These are phyloP conservation scores for Boechera stricta DNA, from an alignment of 345 rosid genomes.

Conservation along the genomic window DNA sequence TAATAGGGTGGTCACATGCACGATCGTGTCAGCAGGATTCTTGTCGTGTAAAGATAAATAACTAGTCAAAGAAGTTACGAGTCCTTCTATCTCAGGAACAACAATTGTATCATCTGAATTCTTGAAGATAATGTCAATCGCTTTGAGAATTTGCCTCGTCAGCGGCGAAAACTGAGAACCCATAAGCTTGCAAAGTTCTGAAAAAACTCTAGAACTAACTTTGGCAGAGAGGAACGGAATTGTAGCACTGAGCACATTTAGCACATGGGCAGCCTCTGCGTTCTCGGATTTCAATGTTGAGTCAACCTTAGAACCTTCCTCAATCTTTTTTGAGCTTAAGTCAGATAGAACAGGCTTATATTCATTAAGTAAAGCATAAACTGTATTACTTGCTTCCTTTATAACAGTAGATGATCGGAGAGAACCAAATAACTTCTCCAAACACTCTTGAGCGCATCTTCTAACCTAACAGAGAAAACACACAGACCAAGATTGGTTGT, in stretches of 20 bases:
- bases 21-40: conserved; percentile 69
- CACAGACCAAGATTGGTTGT: conserved; percentile 19
- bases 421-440: conserved; percentile 64
- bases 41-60: conserved; percentile 58
- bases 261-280: conserved; percentile 71
- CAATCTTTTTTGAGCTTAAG: conserved; percentile 43
- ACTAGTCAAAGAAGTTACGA: conserved; percentile 58
- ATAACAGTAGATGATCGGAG: conserved; percentile 52
- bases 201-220: conserved; percentile 54
- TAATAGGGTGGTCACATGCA: conserved; percentile 60
- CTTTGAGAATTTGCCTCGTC: conserved; percentile 66
- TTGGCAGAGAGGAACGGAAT: conserved; percentile 61
- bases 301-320: conserved; percentile 57
- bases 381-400: conserved; percentile 68
- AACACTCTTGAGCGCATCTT: conserved; percentile 78
- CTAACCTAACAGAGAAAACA: conserved; percentile 61
- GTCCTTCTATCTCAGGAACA: conserved; percentile 54
- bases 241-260: conserved; percentile 67
- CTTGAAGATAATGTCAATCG: conserved; percentile 60
- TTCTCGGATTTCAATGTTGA: conserved; percentile 51
- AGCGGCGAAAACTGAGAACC: conserved; percentile 57
- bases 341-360: conserved; percentile 47
- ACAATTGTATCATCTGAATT: conserved; percentile 50
- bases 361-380: conserved; percentile 53
- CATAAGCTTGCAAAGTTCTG: conserved; percentile 60